Conservation (phyloP, 768 basidiomycete genomes). For the Amanita pallidorosea region DNA sequence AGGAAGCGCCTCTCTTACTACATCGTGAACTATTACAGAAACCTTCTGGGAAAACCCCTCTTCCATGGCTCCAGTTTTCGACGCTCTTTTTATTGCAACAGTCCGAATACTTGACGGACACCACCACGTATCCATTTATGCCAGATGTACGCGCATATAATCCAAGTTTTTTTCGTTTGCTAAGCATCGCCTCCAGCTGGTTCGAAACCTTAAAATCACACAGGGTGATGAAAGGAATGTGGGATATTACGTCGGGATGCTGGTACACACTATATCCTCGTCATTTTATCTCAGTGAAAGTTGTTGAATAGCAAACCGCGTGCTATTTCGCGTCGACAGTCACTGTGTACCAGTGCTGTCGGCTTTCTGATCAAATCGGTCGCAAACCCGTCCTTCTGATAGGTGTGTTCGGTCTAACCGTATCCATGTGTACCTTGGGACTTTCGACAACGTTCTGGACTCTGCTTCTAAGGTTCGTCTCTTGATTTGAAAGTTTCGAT, state of each 20-base stretch:
- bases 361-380: constrained; percentile 62
- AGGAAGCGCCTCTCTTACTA: too few relatives aligned
- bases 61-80: constrained; percentile 62
- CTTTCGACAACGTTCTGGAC: constrained; percentile 60
- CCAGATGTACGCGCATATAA: constrained; percentile 44
- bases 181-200: neutral
- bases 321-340: constrained; percentile 69
- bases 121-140: constrained; percentile 55
- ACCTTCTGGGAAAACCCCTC: neutral
- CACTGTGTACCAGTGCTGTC: constrained; percentile 68
- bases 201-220: constrained; percentile 50
- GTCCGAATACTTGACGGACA: constrained; percentile 27
- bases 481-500: neutral
- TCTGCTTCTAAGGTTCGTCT: constrained; percentile 25
- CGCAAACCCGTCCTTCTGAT: constrained; percentile 64
- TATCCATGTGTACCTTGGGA: constrained; percentile 68
- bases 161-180: neutral
- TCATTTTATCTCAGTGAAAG: neutral
- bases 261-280: constrained; percentile 29
- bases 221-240: constrained; percentile 46
- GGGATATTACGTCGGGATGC: constrained; percentile 67
- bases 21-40: too few relatives aligned
- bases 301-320: constrained; percentile 49
- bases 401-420: constrained; percentile 51
- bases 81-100: constrained; percentile 49